Conservation (phyloP, 352 stramenopile genomes). For the Phytophthora pistaciae region DNA sequence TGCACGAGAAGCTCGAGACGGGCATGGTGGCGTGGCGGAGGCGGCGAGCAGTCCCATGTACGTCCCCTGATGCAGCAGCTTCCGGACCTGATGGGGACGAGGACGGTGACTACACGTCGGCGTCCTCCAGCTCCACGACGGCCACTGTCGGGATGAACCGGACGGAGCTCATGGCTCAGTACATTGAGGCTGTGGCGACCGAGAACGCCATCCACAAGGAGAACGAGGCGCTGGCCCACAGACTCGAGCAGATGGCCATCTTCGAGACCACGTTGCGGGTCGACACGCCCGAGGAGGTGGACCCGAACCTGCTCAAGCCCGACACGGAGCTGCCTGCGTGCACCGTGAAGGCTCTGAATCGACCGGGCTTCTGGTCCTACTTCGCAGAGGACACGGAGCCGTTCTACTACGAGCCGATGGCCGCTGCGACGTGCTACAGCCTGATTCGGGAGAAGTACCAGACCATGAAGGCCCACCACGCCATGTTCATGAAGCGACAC, state of each 20-base stretch:
- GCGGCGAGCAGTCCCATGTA: background rate
- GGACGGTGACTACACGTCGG: slow-evolving; percentile 13
- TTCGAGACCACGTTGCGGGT: slow-evolving; percentile 41
- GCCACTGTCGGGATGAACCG: background rate
- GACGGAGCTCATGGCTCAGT: slow-evolving; percentile 25
- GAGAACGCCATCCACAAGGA: slow-evolving; percentile 42
- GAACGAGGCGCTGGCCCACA: slow-evolving; percentile 34
- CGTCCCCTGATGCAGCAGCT: too few species aligned
- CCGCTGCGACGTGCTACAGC: slow-evolving; percentile 24
- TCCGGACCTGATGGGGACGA: slow-evolving; percentile 8
- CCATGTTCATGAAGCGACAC: slow-evolving; percentile 28
- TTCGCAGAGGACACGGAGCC: slow-evolving; percentile 51
- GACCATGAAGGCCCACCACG: slow-evolving; percentile 36
- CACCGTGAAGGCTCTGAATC: slow-evolving; percentile 19
- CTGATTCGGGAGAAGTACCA: slow-evolving; percentile 38
- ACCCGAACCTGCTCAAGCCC: slow-evolving; percentile 4
- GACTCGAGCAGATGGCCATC: slow-evolving; percentile 43
- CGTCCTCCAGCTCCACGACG: slow-evolving; percentile 7
- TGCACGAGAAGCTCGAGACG: slow-evolving; percentile 32
- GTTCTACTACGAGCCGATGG: slow-evolving; percentile 56
- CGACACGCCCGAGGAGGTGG: slow-evolving; percentile 30
- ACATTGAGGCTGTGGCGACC: slow-evolving; percentile 33
- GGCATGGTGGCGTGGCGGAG: slow-evolving; percentile 20
- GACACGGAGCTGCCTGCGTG: slow-evolving; percentile 17
- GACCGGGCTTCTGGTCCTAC: slow-evolving; percentile 42